Conservation (phyloP, 208 protist species). For the Wallacemonas sp. region DNA sequence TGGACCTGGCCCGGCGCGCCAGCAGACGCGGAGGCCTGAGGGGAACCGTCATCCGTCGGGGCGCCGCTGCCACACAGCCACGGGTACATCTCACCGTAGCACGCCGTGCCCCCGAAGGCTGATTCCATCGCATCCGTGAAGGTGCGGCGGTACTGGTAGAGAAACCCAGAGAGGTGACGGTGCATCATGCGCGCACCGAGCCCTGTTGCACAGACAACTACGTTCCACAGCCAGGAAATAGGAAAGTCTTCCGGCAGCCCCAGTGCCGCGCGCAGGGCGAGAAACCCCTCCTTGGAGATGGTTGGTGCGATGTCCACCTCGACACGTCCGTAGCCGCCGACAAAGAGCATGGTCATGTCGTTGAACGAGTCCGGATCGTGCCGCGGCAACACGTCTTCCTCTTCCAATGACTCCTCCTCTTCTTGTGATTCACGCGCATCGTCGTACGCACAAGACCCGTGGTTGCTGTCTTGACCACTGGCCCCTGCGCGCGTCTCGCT, state of each 20-base stretch:
- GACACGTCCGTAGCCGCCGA: slow-evolving; percentile 65
- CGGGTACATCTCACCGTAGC: slow-evolving; percentile 24
- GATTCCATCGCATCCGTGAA: slow-evolving; percentile 45
- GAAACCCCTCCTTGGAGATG: slow-evolving; percentile 38
- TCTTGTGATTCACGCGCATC: background rate
- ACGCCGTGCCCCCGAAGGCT: slow-evolving; percentile 28
- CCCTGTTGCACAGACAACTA: slow-evolving; percentile 52
- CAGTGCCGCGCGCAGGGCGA: slow-evolving; percentile 32
- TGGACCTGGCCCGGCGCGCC: too few relatives aligned
- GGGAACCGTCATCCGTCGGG: background rate
- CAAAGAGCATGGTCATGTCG: slow-evolving; percentile 34
- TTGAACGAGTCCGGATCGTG: slow-evolving; percentile 1
- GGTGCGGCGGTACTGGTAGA: slow-evolving; percentile 26
- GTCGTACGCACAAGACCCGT: background rate
- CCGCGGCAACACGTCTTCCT: background rate
- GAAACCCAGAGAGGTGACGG: slow-evolving; percentile 32
- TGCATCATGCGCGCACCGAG: slow-evolving; percentile 37
- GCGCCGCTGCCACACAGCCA: slow-evolving; percentile 2
- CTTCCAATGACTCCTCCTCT: background rate
- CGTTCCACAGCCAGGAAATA: slow-evolving; percentile 73
- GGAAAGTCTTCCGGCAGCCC: slow-evolving; percentile 48
- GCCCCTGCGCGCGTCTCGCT: too few relatives aligned
- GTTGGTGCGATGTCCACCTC: slow-evolving; percentile 68
- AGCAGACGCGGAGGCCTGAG: too few relatives aligned
- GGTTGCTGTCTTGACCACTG: background rate